A percentile compares a stretch with the other conserved stretches of the same genome.
Evolutionary conservation across 129 eudicot genomes (phyloP).

Genomic region (Helianthus annuus): HanXRQr2.0-SUNRISE NC_035447.2:32127485-32127984

Average conservation of each 20-base stretch:
- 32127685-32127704: slow-evolving; percentile 4
- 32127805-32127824: not conserved
- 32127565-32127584: not conserved
- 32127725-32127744: not conserved
- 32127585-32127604: not conserved
- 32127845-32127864: not conserved
- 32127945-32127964: no score
- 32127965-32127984: no score
- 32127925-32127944: no score
- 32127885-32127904: no score
- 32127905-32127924: no score
- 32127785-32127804: not conserved
- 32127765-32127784: not conserved
- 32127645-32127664: not conserved
- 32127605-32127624: no score
- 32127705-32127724: slow-evolving; percentile 4
- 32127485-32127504: no score
- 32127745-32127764: not conserved
- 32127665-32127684: not conserved
- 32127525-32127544: no score
- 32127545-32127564: not conserved
- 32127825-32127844: not conserved
- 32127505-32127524: not conserved
- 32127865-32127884: not conserved
- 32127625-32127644: not conserved